phyloP scores from a whole-genome alignment of 805 yeast species.

The Hanseniaspora hatyaiensis region DNA sequence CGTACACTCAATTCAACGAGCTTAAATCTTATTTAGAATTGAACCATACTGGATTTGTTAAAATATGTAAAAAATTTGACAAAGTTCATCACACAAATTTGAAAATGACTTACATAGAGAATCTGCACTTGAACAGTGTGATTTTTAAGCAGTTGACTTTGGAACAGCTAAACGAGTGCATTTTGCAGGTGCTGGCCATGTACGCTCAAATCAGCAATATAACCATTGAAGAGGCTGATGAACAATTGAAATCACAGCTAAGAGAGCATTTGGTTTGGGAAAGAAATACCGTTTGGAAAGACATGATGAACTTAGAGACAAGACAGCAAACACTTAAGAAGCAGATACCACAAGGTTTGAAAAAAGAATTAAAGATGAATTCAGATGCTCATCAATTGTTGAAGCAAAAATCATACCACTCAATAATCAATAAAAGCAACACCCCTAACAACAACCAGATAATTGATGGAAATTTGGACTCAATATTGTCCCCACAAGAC shows the following conservation, averaged over 20 bases:
- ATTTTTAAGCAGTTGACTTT: conserved; percentile 45
- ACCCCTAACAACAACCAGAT: conserved; percentile 23
- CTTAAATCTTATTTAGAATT: conserved; percentile 71
- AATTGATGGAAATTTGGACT: conserved; percentile 20
- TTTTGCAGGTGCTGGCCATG: conserved; percentile 42
- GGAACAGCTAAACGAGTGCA: conserved; percentile 38
- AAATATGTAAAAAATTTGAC: conserved; percentile 85
- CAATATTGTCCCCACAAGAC: background rate
- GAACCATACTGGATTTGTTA: conserved; percentile 78
- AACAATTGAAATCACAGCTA: conserved; percentile 43
- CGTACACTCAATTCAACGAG: conserved; percentile 69
- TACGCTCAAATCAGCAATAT: conserved; percentile 36
- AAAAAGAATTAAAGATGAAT: conserved; percentile 2
- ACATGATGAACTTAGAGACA: conserved; percentile 82
- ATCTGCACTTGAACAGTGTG: conserved; percentile 37
- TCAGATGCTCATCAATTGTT: background rate
- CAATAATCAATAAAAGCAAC: conserved; percentile 17
- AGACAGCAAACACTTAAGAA: conserved; percentile 62
- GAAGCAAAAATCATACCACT: conserved; percentile 10
- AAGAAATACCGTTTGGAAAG: conserved; percentile 95
- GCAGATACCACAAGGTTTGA: conserved; percentile 12
- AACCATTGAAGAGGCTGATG: conserved; percentile 34
- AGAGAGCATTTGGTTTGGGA: conserved; percentile 96
- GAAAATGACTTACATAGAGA: conserved; percentile 45
- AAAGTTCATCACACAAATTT: conserved; percentile 57